These are phyloP conservation scores for Neospora caninum DNA, from an alignment of 169 alveolate species.

Conservation along the genomic window DNA sequence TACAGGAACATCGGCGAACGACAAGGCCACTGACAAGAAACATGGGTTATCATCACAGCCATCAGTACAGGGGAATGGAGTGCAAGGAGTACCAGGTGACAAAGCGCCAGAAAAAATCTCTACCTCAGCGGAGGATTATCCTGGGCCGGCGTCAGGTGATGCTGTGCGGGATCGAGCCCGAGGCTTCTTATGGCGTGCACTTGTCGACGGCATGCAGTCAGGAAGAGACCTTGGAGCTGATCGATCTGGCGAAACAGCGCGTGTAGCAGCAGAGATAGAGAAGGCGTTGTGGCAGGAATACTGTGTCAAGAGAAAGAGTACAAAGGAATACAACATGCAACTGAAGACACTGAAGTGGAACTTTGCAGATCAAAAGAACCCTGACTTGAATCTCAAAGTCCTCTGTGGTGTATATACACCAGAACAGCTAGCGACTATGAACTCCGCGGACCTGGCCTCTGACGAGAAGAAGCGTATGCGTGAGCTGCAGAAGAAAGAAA, in stretches of 20 bases:
- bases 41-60: background rate
- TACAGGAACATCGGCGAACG: background rate
- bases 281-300: constrained; percentile 50
- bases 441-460: constrained; percentile 91
- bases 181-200: constrained; percentile 47
- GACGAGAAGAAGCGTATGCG: constrained; percentile 91
- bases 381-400: constrained; percentile 85
- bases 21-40: background rate
- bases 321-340: constrained; percentile 73
- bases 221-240: background rate
- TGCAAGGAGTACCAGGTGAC: background rate
- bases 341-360: constrained; percentile 89
- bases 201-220: constrained; percentile 54
- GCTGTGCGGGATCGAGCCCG: constrained; percentile 57
- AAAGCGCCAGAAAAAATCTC: background rate
- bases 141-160: constrained; percentile 42
- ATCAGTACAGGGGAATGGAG: background rate
- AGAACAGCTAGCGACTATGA: constrained; percentile 88
- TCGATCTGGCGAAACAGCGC: constrained; percentile 19
- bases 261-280: constrained; percentile 38
- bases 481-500: constrained; percentile 76
- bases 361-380: constrained; percentile 89
- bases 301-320: constrained; percentile 21
- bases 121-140: background rate
- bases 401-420: constrained; percentile 86